Evolutionary conservation across 2,329 filamentous ascomycete genomes (phyloP).

Genomic region (Huntiella savannae): DNA sequence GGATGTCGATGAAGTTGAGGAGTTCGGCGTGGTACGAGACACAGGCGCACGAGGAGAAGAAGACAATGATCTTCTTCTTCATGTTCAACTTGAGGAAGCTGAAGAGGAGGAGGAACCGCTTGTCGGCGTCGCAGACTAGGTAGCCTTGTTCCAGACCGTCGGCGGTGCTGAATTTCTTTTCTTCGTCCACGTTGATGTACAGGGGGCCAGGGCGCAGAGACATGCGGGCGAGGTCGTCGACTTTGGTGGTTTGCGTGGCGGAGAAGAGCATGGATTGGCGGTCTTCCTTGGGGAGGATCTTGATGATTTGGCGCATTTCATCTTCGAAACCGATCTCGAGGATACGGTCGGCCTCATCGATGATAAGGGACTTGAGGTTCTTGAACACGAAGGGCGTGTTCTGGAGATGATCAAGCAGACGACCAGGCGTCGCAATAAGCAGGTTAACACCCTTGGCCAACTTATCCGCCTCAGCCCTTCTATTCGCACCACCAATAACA

Average conservation of each 20-base stretch:
- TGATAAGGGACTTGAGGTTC: conserved; percentile 79
- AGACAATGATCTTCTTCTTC: conserved; percentile 96
- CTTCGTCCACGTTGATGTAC: conserved; percentile 91
- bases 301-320: conserved; percentile 92
- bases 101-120: conserved; percentile 83
- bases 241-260: conserved; percentile 94
- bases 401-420: conserved; percentile 82
- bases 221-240: conserved; percentile 88
- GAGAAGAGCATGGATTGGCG: conserved; percentile 97
- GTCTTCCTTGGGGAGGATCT: conserved; percentile 72
- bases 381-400: conserved; percentile 87
- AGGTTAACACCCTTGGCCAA: conserved; percentile 86
- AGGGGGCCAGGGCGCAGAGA: conserved; percentile 78
- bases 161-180: conserved; percentile 78
- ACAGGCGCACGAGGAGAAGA: conserved; percentile 80
- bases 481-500: conserved; percentile 86
- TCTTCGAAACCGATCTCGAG: conserved; percentile 97
- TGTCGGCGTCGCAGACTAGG: conserved; percentile 80
- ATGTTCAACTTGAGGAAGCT: conserved; percentile 74
- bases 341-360: conserved; percentile 93
- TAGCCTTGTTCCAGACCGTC: conserved; percentile 92
- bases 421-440: conserved; percentile 80
- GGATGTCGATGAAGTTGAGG: conserved; percentile 92
- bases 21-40: conserved; percentile 94
- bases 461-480: conserved; percentile 82